Evolutionary conservation across 768 basidiomycete species (phyloP), one percentile per base, ranked within the genome.

Genomic region (Pisolithus orientalis): DNA sequence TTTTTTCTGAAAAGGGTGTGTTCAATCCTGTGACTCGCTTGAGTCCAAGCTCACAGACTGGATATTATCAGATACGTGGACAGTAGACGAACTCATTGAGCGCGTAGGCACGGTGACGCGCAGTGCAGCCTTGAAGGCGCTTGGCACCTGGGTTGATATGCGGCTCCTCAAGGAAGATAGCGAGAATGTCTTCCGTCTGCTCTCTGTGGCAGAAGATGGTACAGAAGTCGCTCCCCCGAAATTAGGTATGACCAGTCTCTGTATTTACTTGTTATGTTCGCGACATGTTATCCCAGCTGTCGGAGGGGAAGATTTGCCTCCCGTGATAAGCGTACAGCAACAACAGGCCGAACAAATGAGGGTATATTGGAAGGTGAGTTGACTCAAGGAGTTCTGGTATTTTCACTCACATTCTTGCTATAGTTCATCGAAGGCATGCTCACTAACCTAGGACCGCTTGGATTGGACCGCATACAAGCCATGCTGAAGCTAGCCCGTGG

Each of bases 381-480:
- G 5, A 16, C 13, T 5, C 21, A n/a, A 8, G 3, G 8, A 40
- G 14, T n/a, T 16, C 44, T 44, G 25, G 6, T 29, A 16, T 40
- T 24, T 29, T 4, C 44, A 11, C 3, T 10, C 47, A 21, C 21
- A 28, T 38, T 53, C 31, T n/a, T 11, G 37, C 42, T 51, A 40
- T 54, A 91, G 87, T 94, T 87, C 69, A 88, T 94, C 54, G 85
- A 90, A 68, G 91, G 89, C 28, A 92, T 93, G 87, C 83, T 96
- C 52, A 92, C 83, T 50, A 94, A 93, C 65, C 72, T 97, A 42
- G 88, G 87, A 9, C 66, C 80, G 2, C 75, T 94, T 14, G 78
- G 86, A 2, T 62, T 90, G 42, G 86, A 90, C 54, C 80, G 87
- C n/a, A 92, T 96, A 61, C 93, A 96, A 64, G 75, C 79, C 2